Base-by-base conservation (phyloP, 257 asterid genomes). In the Nemophila menziesii region DNA sequence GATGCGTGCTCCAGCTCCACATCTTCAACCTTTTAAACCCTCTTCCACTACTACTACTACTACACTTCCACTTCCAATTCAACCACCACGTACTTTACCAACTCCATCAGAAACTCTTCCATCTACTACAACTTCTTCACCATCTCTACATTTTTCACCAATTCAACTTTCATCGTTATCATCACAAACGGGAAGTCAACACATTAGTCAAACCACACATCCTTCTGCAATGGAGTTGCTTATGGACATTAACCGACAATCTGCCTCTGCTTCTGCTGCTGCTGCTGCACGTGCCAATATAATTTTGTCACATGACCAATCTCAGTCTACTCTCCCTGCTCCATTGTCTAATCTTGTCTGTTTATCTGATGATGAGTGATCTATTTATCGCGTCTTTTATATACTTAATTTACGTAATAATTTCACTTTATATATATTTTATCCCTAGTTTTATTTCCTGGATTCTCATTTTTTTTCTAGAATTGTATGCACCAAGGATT, bases 351-450 rank as follows among this genome's bases (percentile, higher is more conserved):
- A 64, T 50, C 78, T 77, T 11, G 86, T 82, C 54, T 75, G 77
- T 64, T 64, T 77, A 42, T 82, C 93, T 11, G 93, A 82, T 42
- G 93, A 75, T 2, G 79, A 78, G 17, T 76, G 64, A 63, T 24
- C 9, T 46, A 48, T 22, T 20, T 16, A 22, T n/a, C n/a, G n/a
- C n/a, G n/a, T n/a, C n/a, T n/a, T n/a, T n/a, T n/a, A n/a, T n/a
- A n/a, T n/a, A n/a, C n/a, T n/a, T n/a, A n/a, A n/a, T n/a, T n/a
- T n/a, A n/a, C n/a, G n/a, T n/a, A n/a, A n/a, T n/a, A n/a, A n/a
- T n/a, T n/a, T n/a, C n/a, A n/a, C n/a, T n/a, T n/a, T n/a, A n/a
- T n/a, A n/a, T n/a, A n/a, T n/a, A n/a, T n/a, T n/a, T n/a, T n/a
- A n/a, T n/a, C n/a, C n/a, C n/a, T n/a, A n/a, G n/a, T n/a, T n/a